Percentiles rank a stretch among this genome's conserved stretches.
phyloP scores from a whole-genome alignment of 2,329 filamentous ascomycete genomes.

The Alternaria sp. region DNA sequence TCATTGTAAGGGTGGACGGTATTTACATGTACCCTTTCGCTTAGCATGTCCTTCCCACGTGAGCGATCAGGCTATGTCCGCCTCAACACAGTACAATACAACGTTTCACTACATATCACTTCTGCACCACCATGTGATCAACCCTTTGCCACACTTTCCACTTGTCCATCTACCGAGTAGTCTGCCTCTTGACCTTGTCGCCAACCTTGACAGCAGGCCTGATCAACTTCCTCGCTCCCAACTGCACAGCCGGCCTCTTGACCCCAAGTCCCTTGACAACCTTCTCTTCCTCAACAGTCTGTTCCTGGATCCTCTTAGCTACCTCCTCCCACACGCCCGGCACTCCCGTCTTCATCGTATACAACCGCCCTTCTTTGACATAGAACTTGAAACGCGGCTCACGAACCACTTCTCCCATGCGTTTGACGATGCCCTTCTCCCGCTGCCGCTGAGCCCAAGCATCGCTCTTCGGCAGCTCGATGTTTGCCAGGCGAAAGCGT shows the following conservation, averaged over 20 bases:
- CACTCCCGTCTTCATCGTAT: slow-evolving; percentile 43
- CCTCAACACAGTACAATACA: neutral
- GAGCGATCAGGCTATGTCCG: neutral
- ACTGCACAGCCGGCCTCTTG: slow-evolving; percentile 10
- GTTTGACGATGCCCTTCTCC: slow-evolving; percentile 27
- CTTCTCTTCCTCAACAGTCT: slow-evolving; percentile 25
- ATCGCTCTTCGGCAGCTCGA: slow-evolving; percentile 39
- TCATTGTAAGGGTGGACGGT: neutral
- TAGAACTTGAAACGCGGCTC: slow-evolving; percentile 49
- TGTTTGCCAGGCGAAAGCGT: slow-evolving; percentile 43
- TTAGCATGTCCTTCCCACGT: neutral
- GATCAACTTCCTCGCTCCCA: neutral
- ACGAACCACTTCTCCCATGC: slow-evolving; percentile 34
- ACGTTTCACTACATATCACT: neutral
- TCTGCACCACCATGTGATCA: neutral
- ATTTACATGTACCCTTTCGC: slow-evolving; percentile 4
- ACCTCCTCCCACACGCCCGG: slow-evolving; percentile 50
- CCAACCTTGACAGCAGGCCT: slow-evolving; percentile 9
- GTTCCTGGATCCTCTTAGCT: slow-evolving; percentile 37
- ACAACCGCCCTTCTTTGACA: slow-evolving; percentile 45
- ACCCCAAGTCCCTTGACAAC: neutral
- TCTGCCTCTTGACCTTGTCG: slow-evolving; percentile 40
- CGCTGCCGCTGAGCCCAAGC: slow-evolving; percentile 31
- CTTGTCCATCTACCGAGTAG: slow-evolving; percentile 17
- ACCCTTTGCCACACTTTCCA: neutral